Evolutionary conservation across 139 green algal species (phyloP).

Genomic region (Choricystis sp.): DNA sequence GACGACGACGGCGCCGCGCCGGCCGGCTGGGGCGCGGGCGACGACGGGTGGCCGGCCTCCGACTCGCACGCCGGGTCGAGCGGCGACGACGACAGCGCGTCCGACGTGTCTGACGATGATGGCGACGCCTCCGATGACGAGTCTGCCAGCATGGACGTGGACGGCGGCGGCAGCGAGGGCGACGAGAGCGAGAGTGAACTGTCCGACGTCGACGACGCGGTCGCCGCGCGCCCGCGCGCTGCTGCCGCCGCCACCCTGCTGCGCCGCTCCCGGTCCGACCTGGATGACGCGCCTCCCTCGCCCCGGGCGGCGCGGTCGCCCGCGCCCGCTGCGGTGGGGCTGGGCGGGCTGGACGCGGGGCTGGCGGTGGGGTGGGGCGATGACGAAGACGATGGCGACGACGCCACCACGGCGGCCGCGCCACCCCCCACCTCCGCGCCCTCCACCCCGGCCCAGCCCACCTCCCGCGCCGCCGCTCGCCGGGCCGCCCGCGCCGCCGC

Average conservation of each 20-base stretch:
- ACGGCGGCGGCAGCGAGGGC: conserved; percentile 15
- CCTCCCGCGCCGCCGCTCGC: too few relatives aligned
- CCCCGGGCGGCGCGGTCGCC: conserved; percentile 3
- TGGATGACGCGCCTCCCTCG: too few relatives aligned
- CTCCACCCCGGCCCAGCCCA: too few relatives aligned
- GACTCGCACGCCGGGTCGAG: not conserved
- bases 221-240: too few relatives aligned
- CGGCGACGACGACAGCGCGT: not conserved
- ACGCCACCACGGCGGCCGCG: not conserved
- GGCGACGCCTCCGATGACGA: conserved; percentile 12
- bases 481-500: too few relatives aligned
- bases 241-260: too few relatives aligned
- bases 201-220: too few relatives aligned
- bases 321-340: not conserved
- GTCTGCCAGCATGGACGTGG: conserved; percentile 8
- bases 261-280: too few relatives aligned
- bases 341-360: not conserved
- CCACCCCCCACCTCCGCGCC: not conserved
- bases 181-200: conserved; percentile 8
- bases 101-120: conserved; percentile 1
- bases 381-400: not conserved
- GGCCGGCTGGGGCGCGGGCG: conserved; percentile 1
- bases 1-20: conserved; percentile 17
- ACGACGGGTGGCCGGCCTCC: not conserved
- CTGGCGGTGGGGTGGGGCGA: not conserved